phyloP scores from a whole-genome alignment of 345 rosid genomes.

The Salix udensis region DNA sequence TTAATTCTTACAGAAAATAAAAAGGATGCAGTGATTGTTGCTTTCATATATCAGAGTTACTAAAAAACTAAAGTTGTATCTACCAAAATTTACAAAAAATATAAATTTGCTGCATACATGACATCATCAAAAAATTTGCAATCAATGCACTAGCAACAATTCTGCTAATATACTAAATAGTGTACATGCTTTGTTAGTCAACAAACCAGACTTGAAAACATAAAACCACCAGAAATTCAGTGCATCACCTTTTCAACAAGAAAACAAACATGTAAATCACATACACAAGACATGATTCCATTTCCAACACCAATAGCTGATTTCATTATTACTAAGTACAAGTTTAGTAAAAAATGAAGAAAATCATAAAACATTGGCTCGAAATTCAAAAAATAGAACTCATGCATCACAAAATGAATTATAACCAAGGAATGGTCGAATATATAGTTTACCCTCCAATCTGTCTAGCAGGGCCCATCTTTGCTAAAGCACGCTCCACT shows the following conservation, averaged over 20 bases:
- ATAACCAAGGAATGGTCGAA: background rate
- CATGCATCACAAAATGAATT: background rate
- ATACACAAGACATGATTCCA: background rate
- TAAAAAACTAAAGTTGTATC: background rate
- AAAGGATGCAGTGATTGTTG: background rate
- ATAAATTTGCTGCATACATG: background rate
- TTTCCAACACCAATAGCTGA: background rate
- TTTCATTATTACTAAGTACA: background rate
- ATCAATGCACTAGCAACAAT: background rate
- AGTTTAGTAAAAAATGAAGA: background rate
- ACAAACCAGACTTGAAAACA: background rate
- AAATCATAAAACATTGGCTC: background rate
- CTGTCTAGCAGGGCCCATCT: slow-evolving; percentile 85
- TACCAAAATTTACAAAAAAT: background rate
- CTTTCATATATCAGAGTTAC: background rate
- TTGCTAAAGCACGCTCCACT: slow-evolving; percentile 97
- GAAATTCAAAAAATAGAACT: background rate
- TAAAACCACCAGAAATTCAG: background rate
- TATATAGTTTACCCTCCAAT: slow-evolving; percentile 57
- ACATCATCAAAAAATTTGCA: background rate
- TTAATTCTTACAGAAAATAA: background rate
- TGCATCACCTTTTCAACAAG: background rate
- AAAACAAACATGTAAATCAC: background rate
- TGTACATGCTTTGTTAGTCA: background rate
- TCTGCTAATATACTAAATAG: background rate